These are phyloP conservation scores for Paspalum vaginatum DNA, from an alignment of 176 grass and related monocot species.

Conservation along the genomic window DNA sequence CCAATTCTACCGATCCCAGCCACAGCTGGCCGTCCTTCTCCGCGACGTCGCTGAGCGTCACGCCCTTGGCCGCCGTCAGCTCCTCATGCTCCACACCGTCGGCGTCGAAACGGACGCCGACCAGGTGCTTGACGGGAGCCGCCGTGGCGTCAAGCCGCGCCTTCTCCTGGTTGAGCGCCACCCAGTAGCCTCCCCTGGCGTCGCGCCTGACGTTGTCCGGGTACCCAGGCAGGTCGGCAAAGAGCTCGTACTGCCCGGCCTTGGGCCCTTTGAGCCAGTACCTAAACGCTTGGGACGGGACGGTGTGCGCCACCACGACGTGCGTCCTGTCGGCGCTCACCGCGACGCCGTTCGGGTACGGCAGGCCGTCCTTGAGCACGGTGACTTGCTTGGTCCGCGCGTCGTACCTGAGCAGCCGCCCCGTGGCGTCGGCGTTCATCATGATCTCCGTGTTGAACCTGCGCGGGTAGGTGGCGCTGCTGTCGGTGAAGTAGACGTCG, in stretches of 20 bases:
- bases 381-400: conserved; percentile 20
- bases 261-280: conserved; percentile 52
- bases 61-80: conserved; percentile 41
- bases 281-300: conserved; percentile 32
- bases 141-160: neutral
- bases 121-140: conserved; percentile 22
- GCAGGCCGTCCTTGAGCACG: conserved; percentile 41
- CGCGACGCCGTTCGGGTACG: conserved; percentile 56
- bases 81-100: neutral
- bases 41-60: conserved; percentile 55
- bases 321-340: conserved; percentile 49
- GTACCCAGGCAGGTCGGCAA: conserved; percentile 60
- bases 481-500: conserved; percentile 68
- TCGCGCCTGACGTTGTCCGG: conserved; percentile 59
- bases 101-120: conserved; percentile 34
- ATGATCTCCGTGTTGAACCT: conserved; percentile 42
- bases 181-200: conserved; percentile 49
- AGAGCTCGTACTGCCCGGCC: conserved; percentile 38
- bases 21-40: conserved; percentile 50
- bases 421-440: conserved; percentile 42
- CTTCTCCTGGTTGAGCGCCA: conserved; percentile 52
- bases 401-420: conserved; percentile 54
- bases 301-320: conserved; percentile 49
- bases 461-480: conserved; percentile 48
- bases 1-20: conserved; percentile 52